Base-by-base conservation (phyloP, 2,329 filamentous ascomycete species). In the Sporothrix brunneoviolacea region DNA sequence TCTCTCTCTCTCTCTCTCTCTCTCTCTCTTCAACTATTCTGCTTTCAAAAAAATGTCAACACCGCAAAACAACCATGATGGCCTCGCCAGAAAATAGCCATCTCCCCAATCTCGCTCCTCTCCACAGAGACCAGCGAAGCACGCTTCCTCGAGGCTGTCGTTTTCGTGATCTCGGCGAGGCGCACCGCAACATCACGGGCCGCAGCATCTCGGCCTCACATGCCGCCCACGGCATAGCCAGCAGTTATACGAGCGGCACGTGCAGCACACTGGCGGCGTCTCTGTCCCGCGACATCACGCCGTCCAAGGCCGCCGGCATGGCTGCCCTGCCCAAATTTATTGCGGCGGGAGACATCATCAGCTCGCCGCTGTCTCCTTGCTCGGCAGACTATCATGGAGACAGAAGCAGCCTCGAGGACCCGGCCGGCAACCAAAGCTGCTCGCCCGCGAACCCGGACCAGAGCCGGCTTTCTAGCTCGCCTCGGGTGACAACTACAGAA, bases 181-280 rank as follows among this genome's bases (percentile, higher is more conserved):
- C 70, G 1, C 65, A 69, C 48, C 60, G 62, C 4, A 67, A 65
- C 30, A 71, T 72, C 51, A 67, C 66, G 8, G 58, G 62, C 4
- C 57, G 55, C 28, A 49, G 55, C 52, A 53, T 54, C 10, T 53
- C 52, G 6, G 50, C 40, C 8, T 33, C 22, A 4, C 38, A 33
- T 18, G 50, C 18, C 21, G 32, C 22, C 16, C 13, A 43, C 12
- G 32, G 16, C 3, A n/a, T n/a, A n/a, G n/a, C n/a, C n/a, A n/a
- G n/a, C n/a, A 10, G 6, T 28, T 37, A 32, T 16, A 40, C 16
- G 3, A 18, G 37, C 15, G 40, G 41, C 9, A 5, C 13, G 10
- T 37, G 46, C 24, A 24, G 18, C 22, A 13, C 13, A 13, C 10
- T n/a, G 6, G 6, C 7, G 27, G 22, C 21, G 5, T 42, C 28